Base-by-base conservation (phyloP, 129 eudicot genomes). In the Erigeron canadensis region DNA sequence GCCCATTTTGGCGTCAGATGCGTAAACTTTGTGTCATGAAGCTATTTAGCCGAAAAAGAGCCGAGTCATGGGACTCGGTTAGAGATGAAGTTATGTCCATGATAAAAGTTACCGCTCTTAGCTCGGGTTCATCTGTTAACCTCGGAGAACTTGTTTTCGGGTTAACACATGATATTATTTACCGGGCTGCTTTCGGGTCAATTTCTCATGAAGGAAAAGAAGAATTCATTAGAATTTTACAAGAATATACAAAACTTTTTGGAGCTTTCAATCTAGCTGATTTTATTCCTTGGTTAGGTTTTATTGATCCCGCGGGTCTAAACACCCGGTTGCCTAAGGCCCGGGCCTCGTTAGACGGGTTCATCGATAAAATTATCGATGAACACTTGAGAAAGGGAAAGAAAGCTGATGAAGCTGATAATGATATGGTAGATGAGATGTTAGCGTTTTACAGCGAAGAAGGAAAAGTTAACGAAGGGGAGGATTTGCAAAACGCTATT, bases 1-100 rank as follows among this genome's bases (percentile, higher is more conserved):
- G 96, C 23, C 96, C 98, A 28, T 89, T 92, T 16, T 92, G 98
- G 98, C 91, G 98, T 9, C 98, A 92, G 75, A 89, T 92, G 96
- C 82, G 98, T 3, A 92, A 92, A 68, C 83, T 92, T 7, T 89
- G 95, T 15, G 96, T 92, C 65, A 89, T 92, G 89, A 89, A 89
- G 72, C 75, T 92, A 0, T 92, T 92, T 63, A 92, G 98, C 76
- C 82, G 98, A 0, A 89, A 82, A 39, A 82, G 98, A 60, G 98
- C 98, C 2, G 98, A 89, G 81, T 89, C 98, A 0, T 92, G 98
- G 98, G 91, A 86, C 74, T 92, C 98, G 4, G 91, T 92, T 1
- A 85, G 98, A 0, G 95, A 86, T 40, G 96, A 92, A 51, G 95
- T 92, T 7, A 86, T 83, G 63, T 60, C 65, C 19, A 92, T 85